Conservation (phyloP, 305 asterid species). For the Fraxinus floribunda region DNA sequence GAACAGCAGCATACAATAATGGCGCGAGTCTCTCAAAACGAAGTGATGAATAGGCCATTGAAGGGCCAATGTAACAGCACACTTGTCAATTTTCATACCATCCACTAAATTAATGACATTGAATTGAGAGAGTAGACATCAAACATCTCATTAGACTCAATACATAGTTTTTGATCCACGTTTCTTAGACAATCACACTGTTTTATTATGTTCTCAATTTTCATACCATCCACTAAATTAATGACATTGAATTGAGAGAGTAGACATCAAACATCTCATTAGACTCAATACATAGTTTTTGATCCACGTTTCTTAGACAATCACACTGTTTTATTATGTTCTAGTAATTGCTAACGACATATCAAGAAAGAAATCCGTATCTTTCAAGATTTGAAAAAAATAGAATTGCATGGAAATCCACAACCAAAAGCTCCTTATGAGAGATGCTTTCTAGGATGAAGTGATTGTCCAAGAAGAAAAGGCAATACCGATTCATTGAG, state of each 20-base stretch:
- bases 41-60: background rate
- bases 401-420: background rate
- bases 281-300: background rate
- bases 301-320: background rate
- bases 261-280: background rate
- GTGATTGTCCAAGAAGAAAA: background rate
- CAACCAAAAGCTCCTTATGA: background rate
- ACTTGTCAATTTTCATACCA: background rate
- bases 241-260: background rate
- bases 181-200: background rate
- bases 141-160: background rate
- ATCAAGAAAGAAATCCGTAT: background rate
- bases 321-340: background rate
- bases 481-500: constrained; percentile 27
- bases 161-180: background rate
- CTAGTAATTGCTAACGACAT: background rate
- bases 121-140: background rate
- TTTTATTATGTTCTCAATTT: no score
- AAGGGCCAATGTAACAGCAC: background rate
- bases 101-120: background rate
- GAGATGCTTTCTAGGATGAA: background rate
- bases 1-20: background rate
- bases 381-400: constrained; percentile 1
- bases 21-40: background rate
- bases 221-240: background rate